phyloP scores from a whole-genome alignment of 129 eudicot species.

The Artemisia tridentata region DNA sequence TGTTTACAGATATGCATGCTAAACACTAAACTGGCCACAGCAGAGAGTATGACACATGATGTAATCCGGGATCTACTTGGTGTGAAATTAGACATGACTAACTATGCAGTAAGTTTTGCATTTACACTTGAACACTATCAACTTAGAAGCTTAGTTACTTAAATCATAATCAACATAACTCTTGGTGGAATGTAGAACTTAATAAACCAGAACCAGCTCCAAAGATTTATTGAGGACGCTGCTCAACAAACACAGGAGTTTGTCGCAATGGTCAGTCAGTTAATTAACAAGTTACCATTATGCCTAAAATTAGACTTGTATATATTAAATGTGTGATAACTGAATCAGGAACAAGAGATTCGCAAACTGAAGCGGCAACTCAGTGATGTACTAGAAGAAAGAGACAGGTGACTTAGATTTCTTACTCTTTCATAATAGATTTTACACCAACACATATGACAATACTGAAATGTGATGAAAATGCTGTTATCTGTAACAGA shows the following conservation, averaged over 20 bases:
- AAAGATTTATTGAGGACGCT: slow-evolving; percentile 66
- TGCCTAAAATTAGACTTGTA: slow-evolving; percentile 18
- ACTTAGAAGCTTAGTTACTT: slow-evolving; percentile 6
- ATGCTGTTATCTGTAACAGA: slow-evolving; percentile 31
- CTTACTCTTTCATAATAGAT: background rate
- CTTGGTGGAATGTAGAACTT: slow-evolving; percentile 44
- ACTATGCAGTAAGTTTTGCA: slow-evolving; percentile 63
- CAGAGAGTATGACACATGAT: slow-evolving; percentile 94
- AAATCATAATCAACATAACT: slow-evolving; percentile 15
- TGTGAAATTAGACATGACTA: slow-evolving; percentile 84
- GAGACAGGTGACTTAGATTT: slow-evolving; percentile 51
- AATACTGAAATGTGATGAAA: background rate
- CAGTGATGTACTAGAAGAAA: slow-evolving; percentile 60
- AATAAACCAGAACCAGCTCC: slow-evolving; percentile 65
- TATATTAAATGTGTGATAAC: slow-evolving; percentile 8
- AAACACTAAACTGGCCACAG: slow-evolving; percentile 70
- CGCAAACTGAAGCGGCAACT: slow-evolving; percentile 52
- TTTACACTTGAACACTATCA: slow-evolving; percentile 2
- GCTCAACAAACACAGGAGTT: slow-evolving; percentile 58
- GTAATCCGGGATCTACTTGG: slow-evolving; percentile 89
- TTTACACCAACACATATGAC: background rate
- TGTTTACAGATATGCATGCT: slow-evolving; percentile 59
- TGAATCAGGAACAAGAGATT: slow-evolving; percentile 68
- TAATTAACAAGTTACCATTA: background rate
- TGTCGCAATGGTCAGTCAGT: slow-evolving; percentile 43